Percentiles rank a stretch among this genome's conserved stretches.
Evolutionary conservation across 495 filamentous ascomycete genomes (phyloP).

Genomic region (Xeromyces bisporus): DNA sequence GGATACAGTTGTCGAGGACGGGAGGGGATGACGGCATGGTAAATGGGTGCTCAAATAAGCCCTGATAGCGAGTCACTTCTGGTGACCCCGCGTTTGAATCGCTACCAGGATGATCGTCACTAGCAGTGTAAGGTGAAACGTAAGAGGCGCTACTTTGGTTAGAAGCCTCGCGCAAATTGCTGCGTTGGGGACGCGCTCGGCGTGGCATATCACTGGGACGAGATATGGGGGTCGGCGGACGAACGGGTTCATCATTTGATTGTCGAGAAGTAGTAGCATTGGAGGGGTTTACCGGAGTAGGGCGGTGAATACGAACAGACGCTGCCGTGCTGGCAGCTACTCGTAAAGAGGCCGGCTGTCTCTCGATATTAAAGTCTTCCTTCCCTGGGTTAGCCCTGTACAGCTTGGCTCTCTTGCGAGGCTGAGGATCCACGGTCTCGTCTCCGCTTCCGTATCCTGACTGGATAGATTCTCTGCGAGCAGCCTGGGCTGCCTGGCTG

Average conservation of each 20-base stretch:
- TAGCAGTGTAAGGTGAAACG: conserved; percentile 30
- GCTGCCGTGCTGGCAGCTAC: conserved; percentile 77
- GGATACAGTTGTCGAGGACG: conserved; percentile 41
- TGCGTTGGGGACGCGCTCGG: conserved; percentile 17
- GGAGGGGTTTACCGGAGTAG: conserved; percentile 43
- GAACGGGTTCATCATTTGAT: conserved; percentile 56
- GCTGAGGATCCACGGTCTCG: conserved; percentile 42
- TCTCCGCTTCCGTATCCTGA: conserved; percentile 54
- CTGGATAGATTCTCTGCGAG: conserved; percentile 24
- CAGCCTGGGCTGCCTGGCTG: conserved; percentile 11
- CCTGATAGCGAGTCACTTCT: conserved; percentile 31
- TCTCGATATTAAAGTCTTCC: conserved; percentile 46
- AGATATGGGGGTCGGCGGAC: conserved; percentile 72
- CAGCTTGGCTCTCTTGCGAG: conserved; percentile 55
- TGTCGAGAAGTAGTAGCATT: conserved; percentile 25
- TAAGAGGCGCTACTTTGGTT: conserved; percentile 19
- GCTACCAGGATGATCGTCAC: conserved; percentile 17
- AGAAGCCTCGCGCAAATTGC: conserved; percentile 29
- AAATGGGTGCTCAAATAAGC: conserved; percentile 29
- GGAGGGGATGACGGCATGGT: conserved; percentile 70
- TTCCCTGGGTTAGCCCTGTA: conserved; percentile 50
- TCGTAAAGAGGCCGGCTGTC: conserved; percentile 60
- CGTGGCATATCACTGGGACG: conserved; percentile 16
- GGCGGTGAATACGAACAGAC: conserved; percentile 71
- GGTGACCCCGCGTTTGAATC: conserved; percentile 23